phyloP scores from a whole-genome alignment of 2,329 filamentous ascomycete species.

The Phaeosphaeriaceae sp. region DNA sequence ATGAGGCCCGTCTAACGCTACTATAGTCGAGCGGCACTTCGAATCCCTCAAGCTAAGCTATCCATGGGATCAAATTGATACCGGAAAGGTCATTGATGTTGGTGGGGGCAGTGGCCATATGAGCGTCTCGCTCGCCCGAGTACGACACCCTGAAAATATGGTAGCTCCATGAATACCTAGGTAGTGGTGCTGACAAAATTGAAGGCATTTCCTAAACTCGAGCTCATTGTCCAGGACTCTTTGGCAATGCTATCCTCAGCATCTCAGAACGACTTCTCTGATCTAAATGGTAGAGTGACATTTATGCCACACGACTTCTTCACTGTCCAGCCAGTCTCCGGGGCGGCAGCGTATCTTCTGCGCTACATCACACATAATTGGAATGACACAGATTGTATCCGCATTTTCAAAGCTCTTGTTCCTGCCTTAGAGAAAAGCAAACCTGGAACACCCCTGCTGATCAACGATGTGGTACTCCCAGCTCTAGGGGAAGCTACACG shows the following conservation, averaged over 20 bases:
- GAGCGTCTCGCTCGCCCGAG: slow-evolving; percentile 23
- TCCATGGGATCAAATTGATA: slow-evolving; percentile 29
- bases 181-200: not conserved
- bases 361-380: slow-evolving; percentile 53
- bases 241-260: slow-evolving; percentile 15
- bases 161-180: not conserved
- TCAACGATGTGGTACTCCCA: slow-evolving; percentile 44
- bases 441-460: slow-evolving; percentile 36
- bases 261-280: slow-evolving; percentile 11
- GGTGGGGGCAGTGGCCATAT: slow-evolving; percentile 37
- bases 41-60: slow-evolving; percentile 30
- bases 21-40: slow-evolving; percentile 31
- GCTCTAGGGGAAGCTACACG: slow-evolving; percentile 20
- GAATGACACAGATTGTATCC: slow-evolving; percentile 45
- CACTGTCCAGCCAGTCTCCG: slow-evolving; percentile 21
- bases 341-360: slow-evolving; percentile 47
- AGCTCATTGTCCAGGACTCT: slow-evolving; percentile 28
- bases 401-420: slow-evolving; percentile 43
- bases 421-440: slow-evolving; percentile 40
- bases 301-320: slow-evolving; percentile 34
- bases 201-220: slow-evolving; percentile 19
- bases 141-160: slow-evolving; percentile 13
- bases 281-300: slow-evolving; percentile 21
- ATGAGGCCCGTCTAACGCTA: not conserved
- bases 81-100: slow-evolving; percentile 38